Evolutionary conservation across 1,139 yeast genomes (phyloP).

Genomic region (Hyphopichia fennica): DNA sequence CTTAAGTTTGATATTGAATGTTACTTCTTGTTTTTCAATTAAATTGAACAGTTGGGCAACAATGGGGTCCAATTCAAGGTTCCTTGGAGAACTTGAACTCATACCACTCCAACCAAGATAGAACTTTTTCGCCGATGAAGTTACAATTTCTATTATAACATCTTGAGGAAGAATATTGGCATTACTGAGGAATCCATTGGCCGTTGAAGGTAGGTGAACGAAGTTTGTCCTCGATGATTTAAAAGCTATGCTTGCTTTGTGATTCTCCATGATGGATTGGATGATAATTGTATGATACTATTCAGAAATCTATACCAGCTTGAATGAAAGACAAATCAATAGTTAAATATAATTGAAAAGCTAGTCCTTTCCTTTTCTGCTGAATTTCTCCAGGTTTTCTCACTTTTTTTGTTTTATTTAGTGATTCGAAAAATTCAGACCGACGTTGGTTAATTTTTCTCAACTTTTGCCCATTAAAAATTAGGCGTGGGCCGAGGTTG

Average conservation of each 20-base stretch:
- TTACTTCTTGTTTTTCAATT: slow-evolving; percentile 42
- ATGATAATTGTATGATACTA: not conserved
- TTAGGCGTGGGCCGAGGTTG: slow-evolving; percentile 8
- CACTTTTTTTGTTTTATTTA: too few relatives aligned
- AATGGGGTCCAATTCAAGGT: slow-evolving; percentile 41
- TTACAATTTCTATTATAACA: slow-evolving; percentile 52
- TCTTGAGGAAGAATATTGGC: slow-evolving; percentile 61
- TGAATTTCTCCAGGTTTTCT: slow-evolving; percentile 5
- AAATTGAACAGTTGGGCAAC: slow-evolving; percentile 51
- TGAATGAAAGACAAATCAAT: too few relatives aligned
- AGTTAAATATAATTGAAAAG: too few relatives aligned
- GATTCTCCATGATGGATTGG: slow-evolving; percentile 36
- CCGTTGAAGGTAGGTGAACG: slow-evolving; percentile 56
- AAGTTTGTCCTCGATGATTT: slow-evolving; percentile 51
- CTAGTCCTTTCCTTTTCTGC: slow-evolving; percentile 3
- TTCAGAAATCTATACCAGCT: too few relatives aligned
- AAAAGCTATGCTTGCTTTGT: slow-evolving; percentile 28
- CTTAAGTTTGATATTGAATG: slow-evolving; percentile 42
- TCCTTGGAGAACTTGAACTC: slow-evolving; percentile 33
- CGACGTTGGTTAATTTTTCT: too few relatives aligned
- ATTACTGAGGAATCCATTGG: slow-evolving; percentile 49
- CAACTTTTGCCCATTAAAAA: too few relatives aligned
- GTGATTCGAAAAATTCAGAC: too few relatives aligned
- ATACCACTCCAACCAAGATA: slow-evolving; percentile 89
- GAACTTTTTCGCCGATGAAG: slow-evolving; percentile 23